Evolutionary conservation across 306 rosid species (phyloP), one percentile per base, ranked within the genome.

Genomic region (Medicago truncatula): DNA sequence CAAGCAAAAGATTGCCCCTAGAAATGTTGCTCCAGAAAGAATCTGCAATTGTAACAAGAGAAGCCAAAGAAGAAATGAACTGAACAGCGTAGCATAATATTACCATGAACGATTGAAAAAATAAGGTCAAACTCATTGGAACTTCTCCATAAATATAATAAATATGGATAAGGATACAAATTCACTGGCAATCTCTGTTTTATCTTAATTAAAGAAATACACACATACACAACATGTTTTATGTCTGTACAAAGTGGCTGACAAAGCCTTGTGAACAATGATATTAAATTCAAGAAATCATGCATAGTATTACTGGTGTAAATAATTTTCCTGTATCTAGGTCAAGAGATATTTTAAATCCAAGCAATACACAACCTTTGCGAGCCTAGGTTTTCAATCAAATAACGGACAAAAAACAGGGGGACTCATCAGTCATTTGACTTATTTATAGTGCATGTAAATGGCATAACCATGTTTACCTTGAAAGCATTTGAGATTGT

Each of bases 1-100:
- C 64, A 95, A 86, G 84, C 97, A 95, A 84, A 90, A 88, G 75
- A 85, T 81, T 66, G 96, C 96, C 28, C 98, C 98, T 14, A 92
- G 80, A 78, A 95, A 78, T 16, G 97, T 95, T 67, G 97, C 88
- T 74, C 71, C 96, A 76, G 89, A 81, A 78, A 92, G 96, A 86
- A 95, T 88, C 97, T 94, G 93, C 86, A 80, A 71, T 38, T 76
- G 67, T 66, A 75, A 81, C 65, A 63, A 62, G 66, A 40, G 65
- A 75, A 76, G 39, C 78, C 49, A 81, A 74, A 68, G 38, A 50
- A 79, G 70, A 75, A 41, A 61, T 47, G 65, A 59, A 38, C 43
- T 23, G 60, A 70, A 81, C 25, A 60, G 36, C 67, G 67, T 36
- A 47, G n/a, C 10, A 58, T 47, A 41, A 78, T 50, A 74, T 64